Evolutionary conservation across 345 rosid genomes (phyloP), one percentile per base, ranked within the genome.

Genomic region (Brassica carinata): DNA sequence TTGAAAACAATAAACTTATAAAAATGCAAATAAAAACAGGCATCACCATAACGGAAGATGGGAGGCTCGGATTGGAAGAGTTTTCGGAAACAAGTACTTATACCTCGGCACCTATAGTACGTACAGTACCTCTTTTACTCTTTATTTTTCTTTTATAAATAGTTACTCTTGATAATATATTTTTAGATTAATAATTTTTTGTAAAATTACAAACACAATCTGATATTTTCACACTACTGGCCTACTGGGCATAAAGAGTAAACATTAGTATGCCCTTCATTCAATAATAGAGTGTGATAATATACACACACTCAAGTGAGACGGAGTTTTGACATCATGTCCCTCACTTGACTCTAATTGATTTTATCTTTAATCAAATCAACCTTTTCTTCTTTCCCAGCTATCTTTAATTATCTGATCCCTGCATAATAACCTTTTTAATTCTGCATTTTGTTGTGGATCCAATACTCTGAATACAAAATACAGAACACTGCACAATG

Each of bases 1-100:
- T 15, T 14, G 15, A 13, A 48, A 48, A 48, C 55, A 40, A 64
- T 4, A 45, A 64, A 30, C 8, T 48, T 66, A 51, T 15, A 11
- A 17, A 2, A 31, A 7, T 29, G 15, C 4, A 67, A 48, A 27
- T 19, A 2, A 71, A 66, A 57, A 64, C 70, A 95, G 99, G 92
- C 99, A 96, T 83, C 99, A 96, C 83, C 98, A 94, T 74, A 96
- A 94, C 58, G 99, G 99, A 43, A 86, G 97, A 43, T 94, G 99
- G 98, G 99, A 96, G 53, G 98, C 99, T 0, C 79, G 99, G 27
- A 96, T 96, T 53, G 99, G 98, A 15, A 84, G 98, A 30, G 99
- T 95, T 11, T 89, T 90, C 26, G 99, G 98, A 58, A 95, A 95
- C 83, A 96, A 96, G 75, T 96, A 96, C 70, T 87, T 96, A 79